Percentiles rank a stretch among this genome's conserved stretches.
phyloP scores from a whole-genome alignment of 2,329 filamentous ascomycete species.

The Corniculantispora saksenae region DNA sequence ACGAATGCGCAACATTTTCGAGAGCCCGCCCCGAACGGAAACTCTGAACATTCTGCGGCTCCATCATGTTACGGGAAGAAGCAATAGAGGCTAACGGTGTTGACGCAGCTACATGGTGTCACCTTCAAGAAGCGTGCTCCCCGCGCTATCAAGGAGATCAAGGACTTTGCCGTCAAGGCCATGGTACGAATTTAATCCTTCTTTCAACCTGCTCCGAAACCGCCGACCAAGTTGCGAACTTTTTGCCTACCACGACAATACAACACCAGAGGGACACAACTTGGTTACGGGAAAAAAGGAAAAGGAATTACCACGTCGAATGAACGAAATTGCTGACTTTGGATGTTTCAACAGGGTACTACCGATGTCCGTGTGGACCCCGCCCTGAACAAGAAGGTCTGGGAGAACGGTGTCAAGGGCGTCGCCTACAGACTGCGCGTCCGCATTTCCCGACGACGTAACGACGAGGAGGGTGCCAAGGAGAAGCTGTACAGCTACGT shows the following conservation, averaged over 20 bases:
- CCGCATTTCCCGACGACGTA: constrained; percentile 98
- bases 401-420: constrained; percentile 98
- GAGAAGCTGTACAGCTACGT: constrained; percentile 99
- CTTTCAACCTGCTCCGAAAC: background rate
- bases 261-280: background rate
- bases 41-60: background rate
- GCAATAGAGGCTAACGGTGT: constrained; percentile 18
- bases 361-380: constrained; percentile 96
- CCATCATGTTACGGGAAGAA: background rate
- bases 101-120: constrained; percentile 83
- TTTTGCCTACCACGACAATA: background rate
- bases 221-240: constrained; percentile 8
- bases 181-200: constrained; percentile 71
- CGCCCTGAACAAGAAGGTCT: constrained; percentile 99
- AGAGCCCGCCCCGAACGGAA: background rate
- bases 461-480: constrained; percentile 99
- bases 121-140: constrained; percentile 99
- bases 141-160: constrained; percentile 99
- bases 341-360: constrained; percentile 68
- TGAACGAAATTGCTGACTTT: constrained; percentile 17
- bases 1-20: background rate
- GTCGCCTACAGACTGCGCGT: constrained; percentile 96
- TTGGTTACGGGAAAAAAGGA: background rate
- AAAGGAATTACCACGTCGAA: background rate
- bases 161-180: constrained; percentile 84